Percentiles rank a stretch among this genome's conserved stretches.
Evolutionary conservation across 441 rosid genomes (phyloP).

Genomic region (Gossypium gossypioides): DNA sequence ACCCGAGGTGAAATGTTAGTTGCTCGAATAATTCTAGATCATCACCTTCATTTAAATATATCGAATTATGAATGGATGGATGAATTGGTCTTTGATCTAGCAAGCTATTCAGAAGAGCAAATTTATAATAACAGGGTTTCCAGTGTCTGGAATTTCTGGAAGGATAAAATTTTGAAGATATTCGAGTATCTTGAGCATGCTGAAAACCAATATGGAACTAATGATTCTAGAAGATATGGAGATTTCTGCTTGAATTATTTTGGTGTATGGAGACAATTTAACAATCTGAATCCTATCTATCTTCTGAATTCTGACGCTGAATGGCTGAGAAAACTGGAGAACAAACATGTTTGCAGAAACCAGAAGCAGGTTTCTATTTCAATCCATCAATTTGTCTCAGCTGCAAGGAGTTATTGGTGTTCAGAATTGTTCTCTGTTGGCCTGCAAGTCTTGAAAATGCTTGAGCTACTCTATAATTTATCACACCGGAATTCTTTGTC

Average conservation of each 20-base stretch:
- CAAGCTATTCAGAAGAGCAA: conserved; percentile 14
- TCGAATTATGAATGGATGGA: conserved; percentile 25
- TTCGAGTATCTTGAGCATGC: conserved; percentile 20
- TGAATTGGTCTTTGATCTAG: conserved; percentile 18
- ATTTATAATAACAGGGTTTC: conserved; percentile 17
- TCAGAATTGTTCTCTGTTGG: conserved; percentile 34
- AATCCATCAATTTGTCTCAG: conserved; percentile 22
- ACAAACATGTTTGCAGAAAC: background rate
- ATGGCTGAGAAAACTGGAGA: conserved; percentile 25
- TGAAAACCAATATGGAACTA: conserved; percentile 1
- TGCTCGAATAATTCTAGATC: conserved; percentile 35
- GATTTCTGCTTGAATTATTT: conserved; percentile 44
- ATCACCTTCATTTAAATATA: conserved; percentile 19
- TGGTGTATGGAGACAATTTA: conserved; percentile 25
- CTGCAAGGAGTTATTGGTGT: conserved; percentile 32
- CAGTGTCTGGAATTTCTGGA: conserved; percentile 36
- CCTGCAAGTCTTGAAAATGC: conserved; percentile 25
- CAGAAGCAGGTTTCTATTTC: conserved; percentile 18
- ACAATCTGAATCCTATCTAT: conserved; percentile 13
- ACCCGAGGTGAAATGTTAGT: conserved; percentile 32
- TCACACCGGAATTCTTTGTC: conserved; percentile 14
- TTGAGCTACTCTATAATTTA: conserved; percentile 17
- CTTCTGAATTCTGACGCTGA: conserved; percentile 24
- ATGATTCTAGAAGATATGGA: conserved; percentile 14
- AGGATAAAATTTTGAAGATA: conserved; percentile 24